Conservation (phyloP, 2,329 filamentous ascomycete genomes). For the Domatiomyces catenatus region DNA sequence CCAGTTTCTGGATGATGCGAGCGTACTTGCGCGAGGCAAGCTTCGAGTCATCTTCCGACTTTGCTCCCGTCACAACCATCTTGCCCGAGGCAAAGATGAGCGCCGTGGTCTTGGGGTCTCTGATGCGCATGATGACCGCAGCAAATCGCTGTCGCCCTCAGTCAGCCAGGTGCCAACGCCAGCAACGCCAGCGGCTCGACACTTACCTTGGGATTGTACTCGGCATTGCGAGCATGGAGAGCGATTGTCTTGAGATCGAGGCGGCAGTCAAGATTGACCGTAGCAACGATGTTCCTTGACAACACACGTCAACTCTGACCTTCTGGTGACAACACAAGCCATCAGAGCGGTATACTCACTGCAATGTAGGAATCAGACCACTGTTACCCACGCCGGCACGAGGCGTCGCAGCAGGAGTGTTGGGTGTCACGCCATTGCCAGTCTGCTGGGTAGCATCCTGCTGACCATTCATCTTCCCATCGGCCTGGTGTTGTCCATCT, state of each 20-base stretch:
- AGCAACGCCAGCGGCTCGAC: slow-evolving; percentile 18
- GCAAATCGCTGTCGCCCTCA: slow-evolving; percentile 69
- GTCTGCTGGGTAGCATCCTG: slow-evolving; percentile 43
- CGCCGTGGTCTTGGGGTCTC: slow-evolving; percentile 95
- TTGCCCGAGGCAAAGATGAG: slow-evolving; percentile 97
- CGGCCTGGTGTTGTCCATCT: slow-evolving; percentile 40
- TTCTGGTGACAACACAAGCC: slow-evolving; percentile 24
- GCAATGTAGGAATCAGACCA: slow-evolving; percentile 81
- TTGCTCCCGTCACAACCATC: slow-evolving; percentile 98
- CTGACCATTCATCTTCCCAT: slow-evolving; percentile 35
- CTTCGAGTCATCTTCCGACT: slow-evolving; percentile 95
- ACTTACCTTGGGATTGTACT: slow-evolving; percentile 93
- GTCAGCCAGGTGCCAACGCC: slow-evolving; percentile 19
- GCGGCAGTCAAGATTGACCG: slow-evolving; percentile 93
- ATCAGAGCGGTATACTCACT: slow-evolving; percentile 60
- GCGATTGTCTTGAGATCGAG: slow-evolving; percentile 98
- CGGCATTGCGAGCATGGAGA: slow-evolving; percentile 90
- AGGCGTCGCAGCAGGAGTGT: slow-evolving; percentile 83
- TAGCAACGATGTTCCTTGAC: slow-evolving; percentile 93
- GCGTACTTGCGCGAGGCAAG: slow-evolving; percentile 94
- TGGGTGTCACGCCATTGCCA: slow-evolving; percentile 70
- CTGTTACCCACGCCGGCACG: slow-evolving; percentile 67
- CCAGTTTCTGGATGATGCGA: slow-evolving; percentile 98
- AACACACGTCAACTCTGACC: slow-evolving; percentile 34
- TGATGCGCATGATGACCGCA: slow-evolving; percentile 98